Evolutionary conservation across 2,329 filamentous ascomycete species (phyloP), one percentile per base, ranked within the genome.

Genomic region (Simplicillium sp.): DNA sequence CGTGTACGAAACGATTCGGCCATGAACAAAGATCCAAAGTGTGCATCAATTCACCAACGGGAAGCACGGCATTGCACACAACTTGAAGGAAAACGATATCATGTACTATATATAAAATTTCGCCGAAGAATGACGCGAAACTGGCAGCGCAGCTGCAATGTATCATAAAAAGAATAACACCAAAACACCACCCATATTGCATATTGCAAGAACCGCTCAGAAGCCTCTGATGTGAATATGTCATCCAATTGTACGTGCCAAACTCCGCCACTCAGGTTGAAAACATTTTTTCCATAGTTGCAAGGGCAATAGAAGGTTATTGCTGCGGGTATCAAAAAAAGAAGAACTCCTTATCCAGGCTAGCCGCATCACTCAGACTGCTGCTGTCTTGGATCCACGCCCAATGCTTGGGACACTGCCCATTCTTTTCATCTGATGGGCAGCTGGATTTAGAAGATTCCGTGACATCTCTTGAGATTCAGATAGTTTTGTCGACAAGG

Each of bases 381-480:
- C 55, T 35, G 60, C 58, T 13, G 60, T 48, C 46, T 62, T 65
- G 7, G 61, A 52, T 18, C 56, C 52, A 17, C 60, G 59, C 13
- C 54, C 51, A 3, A 59, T 46, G 16, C 47, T 54, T 6, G 58
- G 48, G 37, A 61, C 50, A 34, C 50, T 57, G 29, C 51, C 45
- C 7, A 59, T 54, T 28, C 58, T 54, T 44, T 62, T 64, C 49
- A 54, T 52, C 41, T 53, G 58, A 33, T 59, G 55, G 14, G 54
- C 51, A 32, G 51, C 48, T 12, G 56, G 50, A 41, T 57, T 62
- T 16, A 59, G 42, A 31, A 58, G 51, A 17, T 59, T 59, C 40
- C 66, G 60, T 35, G 65, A 57, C 44, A 69, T 50, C 47, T 71
- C 66, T n/a, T 67, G 65, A 1, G 68, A 70, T 25, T 60, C 65